Base-by-base conservation (phyloP, 257 asterid genomes). In the Solanum medicagineum region DNA sequence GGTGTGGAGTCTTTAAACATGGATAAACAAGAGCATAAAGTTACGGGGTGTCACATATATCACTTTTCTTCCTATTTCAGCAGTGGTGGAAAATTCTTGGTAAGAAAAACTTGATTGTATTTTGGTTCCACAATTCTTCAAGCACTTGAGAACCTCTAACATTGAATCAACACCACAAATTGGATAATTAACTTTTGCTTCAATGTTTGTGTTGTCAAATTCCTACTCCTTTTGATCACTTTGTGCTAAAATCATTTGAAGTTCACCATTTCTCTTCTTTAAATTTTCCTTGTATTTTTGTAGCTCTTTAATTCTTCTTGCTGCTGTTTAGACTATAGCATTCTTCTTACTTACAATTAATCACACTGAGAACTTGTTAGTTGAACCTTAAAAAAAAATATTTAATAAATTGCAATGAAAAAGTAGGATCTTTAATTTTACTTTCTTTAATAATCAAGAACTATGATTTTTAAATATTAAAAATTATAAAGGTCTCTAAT, bases 91-190 rank as follows among this genome's bases (percentile, higher is more conserved):
- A 66, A 89, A 80, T 54, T 89, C 87, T 6, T 86, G 87, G 9
- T 84, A 36, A 7, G 91, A 85, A 60, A 89, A 86, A 3, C 9
- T 86, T 44, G 91, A 89, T 45, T 87, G 87, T 12, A 89, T 83
- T 55, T 69, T 83, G 32, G 88, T 69, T 11, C 79, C 92, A 20
- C 81, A 51, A 14, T 36, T 57, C 74, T 84, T 87, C 85, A 91
- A 80, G 85, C 90, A 91, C 71, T 84, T 85, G 4, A 91, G 87
- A 66, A 89, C 91, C 56, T 89, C 89, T 88, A 92, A 10, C 88
- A 91, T 77, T 13, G 94, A 92, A 82, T 90, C 89, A n/a, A 92
- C 54, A 57, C 91, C 94, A 82, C 90, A 91, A 68, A 88, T 81
- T 36, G 94, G 95, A 87, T 83, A 1, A 36, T 42, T 85, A 20